Percentiles rank a stretch among this genome's conserved stretches.
Conservation (phyloP, 441 rosid species). For the Erodium texanum region DNA sequence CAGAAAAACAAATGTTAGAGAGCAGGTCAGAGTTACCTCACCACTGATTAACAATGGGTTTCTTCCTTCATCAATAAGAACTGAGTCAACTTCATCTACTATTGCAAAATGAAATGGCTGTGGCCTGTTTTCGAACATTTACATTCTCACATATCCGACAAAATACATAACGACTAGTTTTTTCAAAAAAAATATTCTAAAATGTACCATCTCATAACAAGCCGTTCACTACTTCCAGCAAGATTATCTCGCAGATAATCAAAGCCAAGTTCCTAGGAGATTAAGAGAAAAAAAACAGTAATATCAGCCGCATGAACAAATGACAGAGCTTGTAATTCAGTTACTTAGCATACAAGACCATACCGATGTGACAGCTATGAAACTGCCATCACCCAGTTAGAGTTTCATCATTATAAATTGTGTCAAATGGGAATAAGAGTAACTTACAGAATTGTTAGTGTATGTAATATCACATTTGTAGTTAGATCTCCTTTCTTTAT, state of each 20-base stretch:
- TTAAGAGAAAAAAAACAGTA: conserved; percentile 15
- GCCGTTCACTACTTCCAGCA: conserved; percentile 64
- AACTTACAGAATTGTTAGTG: conserved; percentile 81
- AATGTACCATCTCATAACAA: conserved; percentile 93
- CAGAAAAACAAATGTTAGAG: conserved; percentile 2
- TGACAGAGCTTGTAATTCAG: neutral
- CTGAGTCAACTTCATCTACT: conserved; percentile 97
- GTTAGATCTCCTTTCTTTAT: conserved; percentile 70
- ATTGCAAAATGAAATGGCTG: conserved; percentile 93
- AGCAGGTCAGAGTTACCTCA: conserved; percentile 52
- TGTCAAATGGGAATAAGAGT: neutral
- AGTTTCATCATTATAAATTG: neutral
- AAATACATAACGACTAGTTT: conserved; percentile 13
- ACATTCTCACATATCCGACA: conserved; percentile 9
- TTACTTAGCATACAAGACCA: neutral
- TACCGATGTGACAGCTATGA: no score
- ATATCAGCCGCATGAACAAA: conserved; percentile 16
- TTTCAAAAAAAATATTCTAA: conserved; percentile 13
- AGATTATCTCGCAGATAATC: conserved; percentile 97
- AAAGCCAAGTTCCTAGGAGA: conserved; percentile 86
- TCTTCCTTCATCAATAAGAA: conserved; percentile 96
- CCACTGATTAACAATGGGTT: conserved; percentile 94
- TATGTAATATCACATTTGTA: conserved; percentile 86
- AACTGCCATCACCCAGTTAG: conserved; percentile 2
- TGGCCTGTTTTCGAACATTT: conserved; percentile 51